These are phyloP conservation scores for Trametes maxima DNA, from an alignment of 768 basidiomycete genomes.

Conservation along the genomic window DNA sequence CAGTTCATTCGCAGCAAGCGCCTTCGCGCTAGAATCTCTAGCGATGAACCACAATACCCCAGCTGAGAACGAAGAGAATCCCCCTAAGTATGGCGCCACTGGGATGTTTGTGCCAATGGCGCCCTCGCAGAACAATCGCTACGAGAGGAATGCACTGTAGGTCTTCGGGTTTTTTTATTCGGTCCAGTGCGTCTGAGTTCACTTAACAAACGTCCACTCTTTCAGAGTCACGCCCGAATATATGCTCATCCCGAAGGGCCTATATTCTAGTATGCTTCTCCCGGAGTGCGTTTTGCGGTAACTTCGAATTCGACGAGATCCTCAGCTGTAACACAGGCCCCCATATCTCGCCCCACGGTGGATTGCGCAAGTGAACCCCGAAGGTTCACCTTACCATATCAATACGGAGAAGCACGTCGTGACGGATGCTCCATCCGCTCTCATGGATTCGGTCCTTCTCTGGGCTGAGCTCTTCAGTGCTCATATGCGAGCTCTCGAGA, in stretches of 20 bases:
- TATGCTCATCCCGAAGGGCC: background rate
- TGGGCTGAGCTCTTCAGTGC: background rate
- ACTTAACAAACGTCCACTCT: background rate
- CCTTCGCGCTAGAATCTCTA: no score
- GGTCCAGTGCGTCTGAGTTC: background rate
- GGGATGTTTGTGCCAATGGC: constrained; percentile 2
- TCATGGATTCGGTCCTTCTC: background rate
- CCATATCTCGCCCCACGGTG: constrained; percentile 7
- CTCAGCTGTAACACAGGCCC: background rate
- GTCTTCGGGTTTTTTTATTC: background rate
- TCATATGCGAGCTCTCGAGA: background rate
- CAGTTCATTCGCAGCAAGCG: no score
- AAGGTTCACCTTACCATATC: constrained; percentile 25
- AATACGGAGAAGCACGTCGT: constrained; percentile 7
- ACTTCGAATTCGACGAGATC: no score
- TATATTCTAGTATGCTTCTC: background rate
- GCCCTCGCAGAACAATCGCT: constrained; percentile 10
- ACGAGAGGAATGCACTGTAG: background rate
- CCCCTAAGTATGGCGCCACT: background rate
- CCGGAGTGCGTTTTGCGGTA: background rate
- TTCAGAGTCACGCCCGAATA: constrained; percentile 4
- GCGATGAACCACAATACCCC: no score
- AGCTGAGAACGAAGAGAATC: background rate
- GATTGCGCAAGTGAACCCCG: constrained; percentile 21
- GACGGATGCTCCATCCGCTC: constrained; percentile 15